These are phyloP conservation scores for Verbena officinalis DNA, from an alignment of 257 asterid genomes.

Conservation along the genomic window DNA sequence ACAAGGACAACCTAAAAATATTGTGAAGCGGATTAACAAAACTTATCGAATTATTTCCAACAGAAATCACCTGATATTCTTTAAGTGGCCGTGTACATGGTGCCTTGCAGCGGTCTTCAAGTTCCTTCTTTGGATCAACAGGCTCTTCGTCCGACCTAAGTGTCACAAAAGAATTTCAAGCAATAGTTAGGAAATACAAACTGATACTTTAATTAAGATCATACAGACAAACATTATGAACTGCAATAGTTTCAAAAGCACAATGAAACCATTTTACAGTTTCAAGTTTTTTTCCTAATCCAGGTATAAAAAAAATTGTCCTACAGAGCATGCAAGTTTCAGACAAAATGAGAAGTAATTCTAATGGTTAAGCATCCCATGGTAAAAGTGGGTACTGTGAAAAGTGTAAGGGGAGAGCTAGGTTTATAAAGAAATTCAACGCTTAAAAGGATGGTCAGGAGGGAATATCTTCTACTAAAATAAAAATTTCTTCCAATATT, in stretches of 20 bases:
- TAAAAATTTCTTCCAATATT: not conserved
- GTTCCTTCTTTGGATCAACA: slow-evolving; percentile 73
- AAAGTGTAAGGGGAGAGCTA: not conserved
- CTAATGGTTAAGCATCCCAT: not conserved
- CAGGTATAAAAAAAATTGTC: not conserved
- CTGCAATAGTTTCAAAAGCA: slow-evolving; percentile 4
- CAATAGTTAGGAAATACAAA: slow-evolving; percentile 3
- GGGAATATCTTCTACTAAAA: not conserved
- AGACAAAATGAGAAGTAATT: not conserved
- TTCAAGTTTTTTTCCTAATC: not conserved
- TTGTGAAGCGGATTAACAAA: slow-evolving; percentile 6
- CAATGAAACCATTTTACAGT: not conserved
- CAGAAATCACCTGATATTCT: slow-evolving; percentile 65
- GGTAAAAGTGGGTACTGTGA: not conserved
- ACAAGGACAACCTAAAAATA: not conserved
- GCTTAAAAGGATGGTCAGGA: not conserved
- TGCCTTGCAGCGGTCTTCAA: slow-evolving; percentile 82
- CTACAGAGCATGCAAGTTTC: not conserved
- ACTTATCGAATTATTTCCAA: not conserved
- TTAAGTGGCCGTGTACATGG: slow-evolving; percentile 73
- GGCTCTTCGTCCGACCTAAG: slow-evolving; percentile 85
- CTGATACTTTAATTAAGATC: not conserved
- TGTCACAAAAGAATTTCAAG: slow-evolving; percentile 4
- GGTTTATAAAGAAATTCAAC: not conserved
- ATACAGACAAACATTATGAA: not conserved